Conservation (phyloP, 352 stramenopile genomes). For the Aphanomyces astaci region DNA sequence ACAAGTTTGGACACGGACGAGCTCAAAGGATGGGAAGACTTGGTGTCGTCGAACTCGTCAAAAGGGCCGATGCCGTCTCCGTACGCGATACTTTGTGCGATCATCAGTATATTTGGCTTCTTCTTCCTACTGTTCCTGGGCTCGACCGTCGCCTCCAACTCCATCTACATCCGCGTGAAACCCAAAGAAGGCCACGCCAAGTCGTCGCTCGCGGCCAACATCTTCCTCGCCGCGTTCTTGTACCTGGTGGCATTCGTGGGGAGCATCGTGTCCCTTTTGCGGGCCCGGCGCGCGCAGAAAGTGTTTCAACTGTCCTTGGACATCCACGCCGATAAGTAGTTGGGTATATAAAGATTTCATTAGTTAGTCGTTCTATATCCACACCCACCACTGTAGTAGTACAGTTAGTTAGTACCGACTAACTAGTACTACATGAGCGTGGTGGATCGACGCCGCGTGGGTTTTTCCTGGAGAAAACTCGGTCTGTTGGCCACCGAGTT, state of each 20-base stretch:
- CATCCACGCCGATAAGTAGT: conserved; percentile 54
- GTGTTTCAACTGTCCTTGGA: conserved; percentile 84
- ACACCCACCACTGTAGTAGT: no score
- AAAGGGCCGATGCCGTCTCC: conserved; percentile 17
- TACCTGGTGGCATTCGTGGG: conserved; percentile 80
- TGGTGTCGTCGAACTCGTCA: conserved; percentile 3
- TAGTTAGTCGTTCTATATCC: no score
- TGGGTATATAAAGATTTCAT: not conserved
- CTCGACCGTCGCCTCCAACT: conserved; percentile 79
- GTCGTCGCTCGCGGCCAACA: conserved; percentile 73
- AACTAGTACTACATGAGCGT: not conserved
- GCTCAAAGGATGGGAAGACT: conserved; percentile 21
- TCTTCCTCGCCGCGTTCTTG: conserved; percentile 79
- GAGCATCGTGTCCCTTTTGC: conserved; percentile 81
- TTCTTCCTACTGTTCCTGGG: conserved; percentile 54
- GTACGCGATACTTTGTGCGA: conserved; percentile 10
- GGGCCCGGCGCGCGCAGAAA: conserved; percentile 67
- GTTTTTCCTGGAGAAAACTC: not conserved
- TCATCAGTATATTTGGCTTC: conserved; percentile 23
- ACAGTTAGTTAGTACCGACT: no score
- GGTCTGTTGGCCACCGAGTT: not conserved
- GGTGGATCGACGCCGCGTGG: not conserved
- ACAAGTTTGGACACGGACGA: conserved; percentile 20
- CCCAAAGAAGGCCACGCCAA: conserved; percentile 74
- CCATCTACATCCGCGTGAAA: conserved; percentile 78